Conservation (phyloP, 257 asterid species). For the Echites panduratus region DNA sequence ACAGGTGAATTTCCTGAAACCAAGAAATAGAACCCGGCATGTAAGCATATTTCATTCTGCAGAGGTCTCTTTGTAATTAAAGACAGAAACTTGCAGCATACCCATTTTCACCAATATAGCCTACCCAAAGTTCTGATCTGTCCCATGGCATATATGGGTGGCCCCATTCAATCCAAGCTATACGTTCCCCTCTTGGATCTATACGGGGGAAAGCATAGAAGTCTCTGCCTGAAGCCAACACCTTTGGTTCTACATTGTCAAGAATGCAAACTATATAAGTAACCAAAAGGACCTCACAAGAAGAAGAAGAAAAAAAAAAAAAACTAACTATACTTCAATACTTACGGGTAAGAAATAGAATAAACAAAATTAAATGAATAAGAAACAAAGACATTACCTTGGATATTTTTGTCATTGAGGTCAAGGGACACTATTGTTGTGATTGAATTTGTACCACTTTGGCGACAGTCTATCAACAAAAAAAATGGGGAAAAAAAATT, state of each 20-base stretch:
- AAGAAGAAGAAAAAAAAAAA: not conserved
- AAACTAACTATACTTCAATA: not conserved
- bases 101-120: constrained; percentile 82
- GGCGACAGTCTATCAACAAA: constrained; percentile 61
- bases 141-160: constrained; percentile 99
- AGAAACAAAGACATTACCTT: constrained; percentile 40
- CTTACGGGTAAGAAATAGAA: not conserved
- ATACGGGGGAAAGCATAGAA: constrained; percentile 94
- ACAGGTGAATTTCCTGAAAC: not conserved
- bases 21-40: not conserved
- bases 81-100: constrained; percentile 20
- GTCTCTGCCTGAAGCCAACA: constrained; percentile 66
- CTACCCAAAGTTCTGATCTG: constrained; percentile 97
- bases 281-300: constrained; percentile 3
- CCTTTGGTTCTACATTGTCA: constrained; percentile 59
- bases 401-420: constrained; percentile 28
- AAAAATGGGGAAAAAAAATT: constrained; percentile 4
- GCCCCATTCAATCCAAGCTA: constrained; percentile 96
- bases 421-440: constrained; percentile 72
- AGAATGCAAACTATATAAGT: constrained; percentile 7
- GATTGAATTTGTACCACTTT: constrained; percentile 51
- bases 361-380: not conserved
- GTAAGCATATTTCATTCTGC: not conserved
- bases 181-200: constrained; percentile 71
- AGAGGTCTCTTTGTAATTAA: not conserved